These are phyloP conservation scores for Fusarium tanahbumbuense DNA, from an alignment of 2,329 filamentous ascomycete genomes.

Conservation along the genomic window DNA sequence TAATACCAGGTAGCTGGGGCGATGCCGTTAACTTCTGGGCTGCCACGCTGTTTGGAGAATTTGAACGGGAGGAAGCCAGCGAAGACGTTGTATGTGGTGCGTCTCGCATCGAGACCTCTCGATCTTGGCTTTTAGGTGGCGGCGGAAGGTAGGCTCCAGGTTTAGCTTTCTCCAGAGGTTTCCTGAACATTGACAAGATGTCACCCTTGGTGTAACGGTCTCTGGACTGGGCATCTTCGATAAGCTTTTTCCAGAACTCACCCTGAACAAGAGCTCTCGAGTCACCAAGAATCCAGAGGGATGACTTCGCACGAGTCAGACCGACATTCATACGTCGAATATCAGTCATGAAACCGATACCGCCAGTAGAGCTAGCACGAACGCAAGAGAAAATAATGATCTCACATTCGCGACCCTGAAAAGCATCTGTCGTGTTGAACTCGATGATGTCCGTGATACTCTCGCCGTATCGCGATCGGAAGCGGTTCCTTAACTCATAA, in stretches of 20 bases:
- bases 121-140: slow-evolving; percentile 16
- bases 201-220: slow-evolving; percentile 80
- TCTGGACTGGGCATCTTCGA: slow-evolving; percentile 81
- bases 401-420: slow-evolving; percentile 95
- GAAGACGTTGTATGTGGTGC: slow-evolving; percentile 24
- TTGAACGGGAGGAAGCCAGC: slow-evolving; percentile 24
- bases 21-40: slow-evolving; percentile 10
- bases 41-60: slow-evolving; percentile 14
- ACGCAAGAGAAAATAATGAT: slow-evolving; percentile 99
- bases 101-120: slow-evolving; percentile 38
- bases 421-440: slow-evolving; percentile 99
- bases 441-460: slow-evolving; percentile 83
- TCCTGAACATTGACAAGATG: slow-evolving; percentile 62
- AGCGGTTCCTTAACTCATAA: slow-evolving; percentile 79
- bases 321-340: slow-evolving; percentile 99
- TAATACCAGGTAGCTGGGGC: slow-evolving; percentile 36
- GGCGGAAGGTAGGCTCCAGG: slow-evolving; percentile 39
- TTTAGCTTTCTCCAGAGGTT: slow-evolving; percentile 54
- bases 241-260: slow-evolving; percentile 89
- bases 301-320: slow-evolving; percentile 94
- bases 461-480: slow-evolving; percentile 78
- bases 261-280: slow-evolving; percentile 87
- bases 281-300: slow-evolving; percentile 95
- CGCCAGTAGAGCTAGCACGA: slow-evolving; percentile 88
- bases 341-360: slow-evolving; percentile 98